A percentile compares a stretch with the other conserved stretches of the same genome.
Evolutionary conservation across 108 stramenopile genomes (phyloP).

Genomic region (Licmophora abbreviata): DNA sequence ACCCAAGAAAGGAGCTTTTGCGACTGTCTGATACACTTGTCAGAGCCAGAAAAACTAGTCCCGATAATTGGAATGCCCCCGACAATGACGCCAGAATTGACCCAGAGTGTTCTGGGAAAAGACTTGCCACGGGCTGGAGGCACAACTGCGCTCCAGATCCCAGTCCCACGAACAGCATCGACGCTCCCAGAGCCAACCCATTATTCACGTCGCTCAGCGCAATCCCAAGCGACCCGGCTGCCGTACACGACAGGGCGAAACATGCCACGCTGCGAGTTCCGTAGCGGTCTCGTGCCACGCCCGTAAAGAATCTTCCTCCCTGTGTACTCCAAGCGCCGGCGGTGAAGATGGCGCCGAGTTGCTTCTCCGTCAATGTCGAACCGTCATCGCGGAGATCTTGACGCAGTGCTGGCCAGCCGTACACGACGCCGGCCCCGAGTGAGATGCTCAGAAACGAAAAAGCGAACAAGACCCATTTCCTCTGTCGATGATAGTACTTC

Average conservation of each 20-base stretch:
- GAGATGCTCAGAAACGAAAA: slow-evolving; percentile 18
- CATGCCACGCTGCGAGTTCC: slow-evolving; percentile 16
- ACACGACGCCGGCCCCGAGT: slow-evolving; percentile 21
- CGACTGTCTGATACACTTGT: slow-evolving; percentile 6
- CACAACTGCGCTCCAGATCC: slow-evolving; percentile 35
- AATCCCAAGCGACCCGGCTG: slow-evolving; percentile 18
- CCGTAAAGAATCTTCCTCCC: slow-evolving; percentile 25
- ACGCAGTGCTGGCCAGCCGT: slow-evolving; percentile 37
- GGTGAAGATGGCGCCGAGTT: slow-evolving; percentile 25
- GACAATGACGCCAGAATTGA: slow-evolving; percentile 14
- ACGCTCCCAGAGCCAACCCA: slow-evolving; percentile 9
- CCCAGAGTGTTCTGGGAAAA: slow-evolving; percentile 22
- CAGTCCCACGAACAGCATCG: slow-evolving; percentile 24
- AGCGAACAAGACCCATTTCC: slow-evolving; percentile 10
- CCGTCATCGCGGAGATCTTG: slow-evolving; percentile 18
- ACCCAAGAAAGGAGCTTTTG: slow-evolving; percentile 7
- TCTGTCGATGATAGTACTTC: too few species aligned
- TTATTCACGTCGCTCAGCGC: slow-evolving; percentile 15
- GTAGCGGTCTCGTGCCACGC: slow-evolving; percentile 28
- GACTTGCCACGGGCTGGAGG: slow-evolving; percentile 30
- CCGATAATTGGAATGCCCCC: slow-evolving; percentile 35
- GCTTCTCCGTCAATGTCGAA: slow-evolving; percentile 17
- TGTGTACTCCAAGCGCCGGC: slow-evolving; percentile 29
- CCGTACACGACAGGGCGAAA: slow-evolving; percentile 6
- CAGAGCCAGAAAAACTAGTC: slow-evolving; percentile 15